Conservation (phyloP, 1,284 basidiomycete genomes). For the Leccinum griseonigrum region DNA sequence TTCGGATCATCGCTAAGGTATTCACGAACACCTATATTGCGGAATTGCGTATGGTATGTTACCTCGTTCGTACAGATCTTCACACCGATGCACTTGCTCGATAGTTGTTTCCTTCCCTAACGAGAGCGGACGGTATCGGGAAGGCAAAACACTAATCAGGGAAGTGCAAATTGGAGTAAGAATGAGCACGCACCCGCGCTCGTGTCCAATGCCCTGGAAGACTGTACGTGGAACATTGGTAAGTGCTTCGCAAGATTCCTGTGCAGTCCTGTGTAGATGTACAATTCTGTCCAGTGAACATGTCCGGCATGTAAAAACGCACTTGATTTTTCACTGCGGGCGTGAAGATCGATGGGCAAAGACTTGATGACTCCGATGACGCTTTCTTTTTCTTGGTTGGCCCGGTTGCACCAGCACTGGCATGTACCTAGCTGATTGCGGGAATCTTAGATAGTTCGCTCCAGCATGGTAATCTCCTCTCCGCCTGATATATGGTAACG, state of each 20-base stretch:
- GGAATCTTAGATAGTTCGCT: neutral
- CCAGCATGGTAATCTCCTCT: neutral
- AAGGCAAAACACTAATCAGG: neutral
- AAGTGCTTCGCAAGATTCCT: neutral
- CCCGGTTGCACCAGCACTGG: no score
- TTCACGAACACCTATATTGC: neutral
- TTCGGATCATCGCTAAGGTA: neutral
- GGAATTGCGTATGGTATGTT: neutral
- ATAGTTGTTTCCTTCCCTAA: neutral
- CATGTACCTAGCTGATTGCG: neutral
- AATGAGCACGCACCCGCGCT: neutral
- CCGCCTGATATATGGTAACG: neutral
- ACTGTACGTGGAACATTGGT: neutral
- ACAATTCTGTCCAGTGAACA: neutral
- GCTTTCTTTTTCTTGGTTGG: neutral
- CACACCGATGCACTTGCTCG: neutral
- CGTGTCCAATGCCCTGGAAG: neutral
- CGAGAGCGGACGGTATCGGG: neutral
- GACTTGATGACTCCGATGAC: neutral
- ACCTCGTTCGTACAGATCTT: neutral
- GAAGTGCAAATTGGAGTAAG: neutral
- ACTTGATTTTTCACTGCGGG: neutral
- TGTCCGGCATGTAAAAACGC: neutral
- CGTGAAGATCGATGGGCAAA: neutral
- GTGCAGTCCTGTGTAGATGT: neutral